Percentiles rank a stretch among this genome's conserved stretches.
Conservation (phyloP, 2,329 filamentous ascomycete genomes). For the Hirsutella thompsonii region DNA sequence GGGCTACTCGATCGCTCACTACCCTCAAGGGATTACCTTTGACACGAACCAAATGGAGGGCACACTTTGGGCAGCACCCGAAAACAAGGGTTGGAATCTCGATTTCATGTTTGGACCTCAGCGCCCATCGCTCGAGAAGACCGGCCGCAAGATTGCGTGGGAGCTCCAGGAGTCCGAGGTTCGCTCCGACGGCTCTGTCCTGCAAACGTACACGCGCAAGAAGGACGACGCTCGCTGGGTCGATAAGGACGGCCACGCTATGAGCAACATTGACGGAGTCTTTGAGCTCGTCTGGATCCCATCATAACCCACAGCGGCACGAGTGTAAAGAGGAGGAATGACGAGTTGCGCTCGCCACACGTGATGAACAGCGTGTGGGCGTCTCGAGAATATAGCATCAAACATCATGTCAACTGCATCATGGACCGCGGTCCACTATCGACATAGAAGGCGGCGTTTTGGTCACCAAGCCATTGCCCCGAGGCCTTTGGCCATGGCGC, state of each 20-base stretch:
- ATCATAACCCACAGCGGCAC: constrained; percentile 1
- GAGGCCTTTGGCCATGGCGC: too few species aligned
- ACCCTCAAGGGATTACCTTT: constrained; percentile 36
- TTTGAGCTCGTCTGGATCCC: constrained; percentile 46
- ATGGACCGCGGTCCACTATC: too few species aligned
- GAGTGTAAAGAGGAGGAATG: too few species aligned
- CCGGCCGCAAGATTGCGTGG: constrained; percentile 38
- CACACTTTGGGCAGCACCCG: constrained; percentile 34
- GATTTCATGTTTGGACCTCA: constrained; percentile 39
- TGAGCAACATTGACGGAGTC: constrained; percentile 41
- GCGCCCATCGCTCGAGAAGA: constrained; percentile 31
- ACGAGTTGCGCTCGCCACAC: too few species aligned
- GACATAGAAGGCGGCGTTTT: too few species aligned
- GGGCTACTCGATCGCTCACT: constrained; percentile 46
- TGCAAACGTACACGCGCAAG: constrained; percentile 40
- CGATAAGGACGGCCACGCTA: constrained; percentile 27
- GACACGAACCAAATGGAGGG: constrained; percentile 37
- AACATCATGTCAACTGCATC: too few species aligned
- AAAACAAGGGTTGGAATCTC: constrained; percentile 34
- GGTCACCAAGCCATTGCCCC: too few species aligned
- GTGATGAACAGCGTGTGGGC: too few species aligned
- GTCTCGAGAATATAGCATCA: too few species aligned
- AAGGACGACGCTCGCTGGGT: constrained; percentile 41
- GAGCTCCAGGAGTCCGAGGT: constrained; percentile 37
- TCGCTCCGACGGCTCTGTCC: constrained; percentile 34